These are phyloP conservation scores for Pelargonium myrrhifolium DNA, from an alignment of 441 rosid species.

Conservation along the genomic window DNA sequence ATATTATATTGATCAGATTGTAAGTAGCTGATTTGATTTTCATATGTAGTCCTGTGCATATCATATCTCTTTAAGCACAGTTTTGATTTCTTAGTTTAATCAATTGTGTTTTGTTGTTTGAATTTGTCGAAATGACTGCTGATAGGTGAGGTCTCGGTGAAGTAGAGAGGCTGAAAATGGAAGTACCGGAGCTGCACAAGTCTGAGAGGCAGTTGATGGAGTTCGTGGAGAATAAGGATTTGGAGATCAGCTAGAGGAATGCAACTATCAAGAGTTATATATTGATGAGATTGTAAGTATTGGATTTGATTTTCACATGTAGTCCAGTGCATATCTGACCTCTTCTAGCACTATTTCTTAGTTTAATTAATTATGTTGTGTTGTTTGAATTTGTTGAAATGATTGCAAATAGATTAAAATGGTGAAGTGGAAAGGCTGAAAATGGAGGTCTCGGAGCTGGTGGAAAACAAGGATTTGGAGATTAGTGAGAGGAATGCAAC, in stretches of 20 bases:
- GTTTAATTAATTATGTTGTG: neutral
- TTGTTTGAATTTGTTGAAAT: neutral
- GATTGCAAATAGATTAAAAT: no score
- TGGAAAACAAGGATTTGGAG: conserved; percentile 47
- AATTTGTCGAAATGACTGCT: conserved; percentile 13
- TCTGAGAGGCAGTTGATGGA: conserved; percentile 83
- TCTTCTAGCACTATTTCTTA: no score
- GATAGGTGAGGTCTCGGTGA: conserved; percentile 78
- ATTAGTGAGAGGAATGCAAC: conserved; percentile 72
- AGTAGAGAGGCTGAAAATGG: conserved; percentile 55
- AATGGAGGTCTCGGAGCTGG: no score
- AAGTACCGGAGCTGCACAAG: conserved; percentile 66
- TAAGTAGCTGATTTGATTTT: conserved; percentile 17
- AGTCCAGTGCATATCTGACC: no score
- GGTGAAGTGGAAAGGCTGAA: no score
- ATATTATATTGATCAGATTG: conserved; percentile 82
- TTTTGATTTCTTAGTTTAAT: no score
- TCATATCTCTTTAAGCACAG: no score
- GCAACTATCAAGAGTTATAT: no score
- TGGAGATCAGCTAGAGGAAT: no score
- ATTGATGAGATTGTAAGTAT: no score
- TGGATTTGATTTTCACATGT: no score
- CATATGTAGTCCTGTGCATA: no score
- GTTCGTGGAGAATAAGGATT: conserved; percentile 46
- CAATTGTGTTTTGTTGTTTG: neutral